Base-by-base conservation (phyloP, 345 rosid genomes). In the Gossypium anomalum region DNA sequence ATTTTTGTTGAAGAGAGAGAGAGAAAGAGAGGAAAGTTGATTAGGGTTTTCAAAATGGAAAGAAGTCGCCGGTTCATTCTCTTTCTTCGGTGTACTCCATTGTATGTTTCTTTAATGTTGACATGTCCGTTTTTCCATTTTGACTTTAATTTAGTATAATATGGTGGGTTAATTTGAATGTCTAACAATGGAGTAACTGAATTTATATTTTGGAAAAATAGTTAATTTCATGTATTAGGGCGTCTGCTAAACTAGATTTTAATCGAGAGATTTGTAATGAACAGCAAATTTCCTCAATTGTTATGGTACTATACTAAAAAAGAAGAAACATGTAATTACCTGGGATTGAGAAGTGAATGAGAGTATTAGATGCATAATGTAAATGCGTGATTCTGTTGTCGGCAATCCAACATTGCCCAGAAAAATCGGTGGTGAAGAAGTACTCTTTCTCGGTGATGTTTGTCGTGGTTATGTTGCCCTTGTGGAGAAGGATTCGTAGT, bases 381-480 rank as follows among this genome's bases (percentile, higher is more conserved):
- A 10, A 44, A 44, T 19, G 56, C 7, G 11, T 6, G n/a, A 70
- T 52, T 60, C 61, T 70, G 17, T 41, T 75, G 76, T 80, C 43
- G 56, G 67, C 34, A 51, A 52, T 60, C 71, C 60, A 59, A 23
- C 60, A 55, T 17, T 47, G n/a, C 45, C 38, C 45, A 7, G 14
- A 48, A 76, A 57, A 52, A 48, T 52, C 44, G 6, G 23, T 41
- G 23, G 83, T 52, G n/a, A 57, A 69, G 58, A 63, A 52, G 17
- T 47, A 11, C 62, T 62, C 66, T 75, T 34, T n/a, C 29, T 41
- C 2, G 38, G 23, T 53, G 67, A 34, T 15, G 34, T 16, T 34
- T 44, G 66, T 72, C 19, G 19, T 45, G 65, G 38, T 48, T 48
- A 25, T 38, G 62, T 38, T 56, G 64, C 49, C 13, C 48, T 55